Conservation (phyloP, 495 filamentous ascomycete genomes). For the Hypoxylon trugodes region DNA sequence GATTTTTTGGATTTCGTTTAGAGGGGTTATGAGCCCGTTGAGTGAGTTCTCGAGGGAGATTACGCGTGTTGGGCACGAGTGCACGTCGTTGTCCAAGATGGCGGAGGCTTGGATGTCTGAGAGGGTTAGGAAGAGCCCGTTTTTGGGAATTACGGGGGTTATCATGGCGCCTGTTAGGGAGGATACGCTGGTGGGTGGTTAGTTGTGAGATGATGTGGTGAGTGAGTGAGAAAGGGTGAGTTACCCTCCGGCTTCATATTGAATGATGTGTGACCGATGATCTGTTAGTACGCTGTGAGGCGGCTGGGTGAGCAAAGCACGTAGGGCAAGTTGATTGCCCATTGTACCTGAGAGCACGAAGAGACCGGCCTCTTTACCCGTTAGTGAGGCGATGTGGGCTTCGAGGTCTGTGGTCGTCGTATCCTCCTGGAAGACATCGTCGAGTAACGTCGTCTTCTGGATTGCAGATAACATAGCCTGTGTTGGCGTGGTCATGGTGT, state of each 20-base stretch:
- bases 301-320: constrained; percentile 72
- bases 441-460: constrained; percentile 66
- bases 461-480: constrained; percentile 76
- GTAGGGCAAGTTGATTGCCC: constrained; percentile 82
- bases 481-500: constrained; percentile 89
- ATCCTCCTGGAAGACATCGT: constrained; percentile 89
- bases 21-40: constrained; percentile 74
- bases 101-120: constrained; percentile 69
- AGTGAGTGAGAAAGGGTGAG: not conserved
- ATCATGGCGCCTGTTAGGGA: constrained; percentile 66
- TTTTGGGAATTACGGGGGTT: constrained; percentile 63
- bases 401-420: constrained; percentile 78
- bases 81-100: constrained; percentile 52
- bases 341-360: constrained; percentile 91
- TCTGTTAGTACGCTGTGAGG: constrained; percentile 78
- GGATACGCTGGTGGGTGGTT: constrained; percentile 52
- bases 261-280: constrained; percentile 69
- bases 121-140: constrained; percentile 72
- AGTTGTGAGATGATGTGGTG: not conserved
- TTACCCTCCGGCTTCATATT: constrained; percentile 76
- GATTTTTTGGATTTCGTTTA: constrained; percentile 69
- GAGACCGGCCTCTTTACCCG: constrained; percentile 74
- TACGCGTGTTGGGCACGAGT: constrained; percentile 72
- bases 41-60: constrained; percentile 86
- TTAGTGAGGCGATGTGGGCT: constrained; percentile 70